These are phyloP conservation scores for Quillaja saponaria DNA, from an alignment of 306 rosid species.

Conservation along the genomic window DNA sequence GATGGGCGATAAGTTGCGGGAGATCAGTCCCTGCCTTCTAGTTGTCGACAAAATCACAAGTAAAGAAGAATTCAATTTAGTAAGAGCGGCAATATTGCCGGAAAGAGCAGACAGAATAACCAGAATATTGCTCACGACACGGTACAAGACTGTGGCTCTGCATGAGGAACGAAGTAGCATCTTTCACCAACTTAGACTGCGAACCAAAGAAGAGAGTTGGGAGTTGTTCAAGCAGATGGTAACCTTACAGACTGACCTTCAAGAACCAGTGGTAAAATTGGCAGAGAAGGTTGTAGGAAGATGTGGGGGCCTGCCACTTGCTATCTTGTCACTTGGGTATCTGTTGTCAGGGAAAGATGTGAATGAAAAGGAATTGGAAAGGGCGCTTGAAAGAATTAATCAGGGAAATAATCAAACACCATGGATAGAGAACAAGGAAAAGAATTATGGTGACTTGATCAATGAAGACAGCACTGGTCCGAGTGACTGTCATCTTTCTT, in stretches of 20 bases:
- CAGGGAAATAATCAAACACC: background rate
- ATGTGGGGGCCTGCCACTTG: background rate
- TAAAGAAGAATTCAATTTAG: background rate
- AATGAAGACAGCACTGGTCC: too few relatives aligned
- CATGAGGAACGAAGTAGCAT: background rate
- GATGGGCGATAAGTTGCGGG: too few relatives aligned
- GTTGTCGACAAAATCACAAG: slow-evolving; percentile 7
- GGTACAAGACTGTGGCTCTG: background rate
- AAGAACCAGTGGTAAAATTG: background rate
- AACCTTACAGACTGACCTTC: slow-evolving; percentile 4
- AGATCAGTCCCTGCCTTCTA: background rate
- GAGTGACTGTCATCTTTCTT: background rate
- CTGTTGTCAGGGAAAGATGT: background rate
- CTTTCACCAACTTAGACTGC: slow-evolving; percentile 5
- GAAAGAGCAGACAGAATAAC: background rate
- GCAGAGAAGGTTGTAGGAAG: background rate
- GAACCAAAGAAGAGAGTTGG: slow-evolving; percentile 28
- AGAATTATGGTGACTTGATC: too few relatives aligned
- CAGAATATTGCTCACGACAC: slow-evolving; percentile 16
- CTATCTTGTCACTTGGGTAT: slow-evolving; percentile 6
- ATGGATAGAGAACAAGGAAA: background rate
- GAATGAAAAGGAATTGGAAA: background rate
- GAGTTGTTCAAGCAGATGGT: slow-evolving; percentile 15
- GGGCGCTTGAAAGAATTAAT: background rate
- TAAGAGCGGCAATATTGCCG: background rate